Percentiles rank a stretch among this genome's conserved stretches.
Conservation (phyloP, 192 early-diverging fungal species). For the Rhizophlyctis rosea region DNA sequence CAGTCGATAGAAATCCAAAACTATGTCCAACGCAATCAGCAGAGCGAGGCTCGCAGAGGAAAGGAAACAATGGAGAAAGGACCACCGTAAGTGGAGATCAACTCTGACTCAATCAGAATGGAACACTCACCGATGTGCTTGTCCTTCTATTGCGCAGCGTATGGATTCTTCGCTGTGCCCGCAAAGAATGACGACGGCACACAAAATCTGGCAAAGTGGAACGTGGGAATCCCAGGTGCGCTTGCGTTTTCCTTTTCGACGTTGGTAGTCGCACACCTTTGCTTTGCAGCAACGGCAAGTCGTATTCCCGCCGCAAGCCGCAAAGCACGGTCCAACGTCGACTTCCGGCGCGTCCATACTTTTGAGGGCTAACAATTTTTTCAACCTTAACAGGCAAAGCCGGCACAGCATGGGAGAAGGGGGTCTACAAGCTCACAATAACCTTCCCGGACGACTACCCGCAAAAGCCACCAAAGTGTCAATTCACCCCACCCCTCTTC, state of each 20-base stretch:
- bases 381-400: conserved; percentile 36
- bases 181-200: conserved; percentile 77
- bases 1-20: no score
- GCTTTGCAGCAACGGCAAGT: neutral
- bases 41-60: conserved; percentile 83
- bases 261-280: neutral
- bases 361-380: neutral
- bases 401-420: conserved; percentile 76
- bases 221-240: conserved; percentile 73
- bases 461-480: conserved; percentile 81
- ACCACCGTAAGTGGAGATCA: conserved; percentile 63
- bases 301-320: neutral
- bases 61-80: conserved; percentile 97
- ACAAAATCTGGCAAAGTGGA: conserved; percentile 84
- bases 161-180: conserved; percentile 92
- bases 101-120: neutral
- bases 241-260: no score
- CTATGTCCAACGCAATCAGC: conserved; percentile 56
- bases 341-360: neutral
- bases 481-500: conserved; percentile 36
- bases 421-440: conserved; percentile 79
- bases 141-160: conserved; percentile 18
- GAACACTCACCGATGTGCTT: neutral
- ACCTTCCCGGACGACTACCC: conserved; percentile 88
- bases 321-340: neutral